Base-by-base conservation (phyloP, 257 asterid species). In the Lithospermum erythrorhizon region DNA sequence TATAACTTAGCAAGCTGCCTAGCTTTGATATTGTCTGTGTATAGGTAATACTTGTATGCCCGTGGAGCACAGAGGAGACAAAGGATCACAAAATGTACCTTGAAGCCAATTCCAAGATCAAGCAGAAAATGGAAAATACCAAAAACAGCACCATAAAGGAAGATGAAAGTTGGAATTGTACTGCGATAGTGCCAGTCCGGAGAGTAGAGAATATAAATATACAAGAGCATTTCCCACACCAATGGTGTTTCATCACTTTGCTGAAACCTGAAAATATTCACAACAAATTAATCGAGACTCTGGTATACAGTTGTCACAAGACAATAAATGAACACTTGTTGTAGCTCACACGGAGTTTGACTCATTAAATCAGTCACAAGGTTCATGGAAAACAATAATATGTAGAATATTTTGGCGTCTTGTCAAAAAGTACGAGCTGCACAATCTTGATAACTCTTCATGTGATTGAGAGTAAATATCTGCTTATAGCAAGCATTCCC, bases 191-290 rank as follows among this genome's bases (percentile, higher is more conserved):
- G 73, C 73, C 69, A 69, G 18, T 63, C 69, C 1, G 69, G 69
- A 0, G 68, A 69, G 65, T 69, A 69, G 53, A 69, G 51, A 58
- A 69, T 54, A 27, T 58, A 69, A 15, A 69, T 63, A 64, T 63
- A 62, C 6, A 69, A 58, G 58, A 69, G 74, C 21, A 62, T 59
- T 58, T 69, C 74, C 74, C 74, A 69, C 19, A 69, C 64, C 25
- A 69, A 51, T 1, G 74, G 74, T 47, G 74, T 69, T 57, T 63
- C 74, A 63, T 69, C 74, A 54, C 74, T 64, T 69, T 69, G 65
- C 47, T 69, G 69, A 25, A 62, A 64, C 69, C 74, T 69, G 74
- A 35, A 57, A 35, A 10, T 41, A 41, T 41, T 41, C 4, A 11
- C 17, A 41, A 14, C 16, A 11, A 18, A 41, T 41, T 11, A 14